These are phyloP conservation scores for Heliamphora pulchella DNA, from an alignment of 179 eudicot species.

Conservation along the genomic window DNA sequence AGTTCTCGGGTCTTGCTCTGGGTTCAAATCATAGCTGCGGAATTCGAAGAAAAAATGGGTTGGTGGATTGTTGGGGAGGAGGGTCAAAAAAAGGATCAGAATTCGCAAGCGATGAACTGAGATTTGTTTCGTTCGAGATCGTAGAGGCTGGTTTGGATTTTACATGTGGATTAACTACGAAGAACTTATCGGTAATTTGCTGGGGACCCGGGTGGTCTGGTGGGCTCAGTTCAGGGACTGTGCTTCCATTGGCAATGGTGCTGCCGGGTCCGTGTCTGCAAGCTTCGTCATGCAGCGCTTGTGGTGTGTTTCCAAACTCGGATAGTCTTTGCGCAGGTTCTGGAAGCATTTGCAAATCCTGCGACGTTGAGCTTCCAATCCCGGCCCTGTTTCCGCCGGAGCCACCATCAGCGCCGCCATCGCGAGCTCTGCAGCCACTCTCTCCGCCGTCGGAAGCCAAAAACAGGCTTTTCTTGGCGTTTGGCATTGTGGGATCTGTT, in stretches of 20 bases:
- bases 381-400: conserved; percentile 10
- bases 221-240: conserved; percentile 5
- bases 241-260: conserved; percentile 38
- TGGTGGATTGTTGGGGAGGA: conserved; percentile 19
- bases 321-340: conserved; percentile 51
- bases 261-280: conserved; percentile 79
- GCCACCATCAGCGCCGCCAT: conserved; percentile 18
- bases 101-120: conserved; percentile 8
- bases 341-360: conserved; percentile 54
- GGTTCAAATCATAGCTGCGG: conserved; percentile 16
- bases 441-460: conserved; percentile 20
- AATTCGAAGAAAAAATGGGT: not conserved
- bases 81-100: conserved; percentile 11
- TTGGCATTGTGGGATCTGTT: conserved; percentile 70
- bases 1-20: conserved; percentile 10
- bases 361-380: conserved; percentile 15
- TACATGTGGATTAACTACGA: conserved; percentile 18
- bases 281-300: conserved; percentile 42
- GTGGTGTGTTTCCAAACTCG: conserved; percentile 62
- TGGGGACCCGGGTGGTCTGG: conserved; percentile 85
- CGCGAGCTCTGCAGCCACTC: conserved; percentile 7
- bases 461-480: conserved; percentile 41
- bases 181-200: conserved; percentile 32
- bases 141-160: conserved; percentile 16
- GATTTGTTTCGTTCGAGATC: conserved; percentile 13